Evolutionary conservation across 352 stramenopile species (phyloP).

Genomic region (Peronosclerospora sorghi): DNA sequence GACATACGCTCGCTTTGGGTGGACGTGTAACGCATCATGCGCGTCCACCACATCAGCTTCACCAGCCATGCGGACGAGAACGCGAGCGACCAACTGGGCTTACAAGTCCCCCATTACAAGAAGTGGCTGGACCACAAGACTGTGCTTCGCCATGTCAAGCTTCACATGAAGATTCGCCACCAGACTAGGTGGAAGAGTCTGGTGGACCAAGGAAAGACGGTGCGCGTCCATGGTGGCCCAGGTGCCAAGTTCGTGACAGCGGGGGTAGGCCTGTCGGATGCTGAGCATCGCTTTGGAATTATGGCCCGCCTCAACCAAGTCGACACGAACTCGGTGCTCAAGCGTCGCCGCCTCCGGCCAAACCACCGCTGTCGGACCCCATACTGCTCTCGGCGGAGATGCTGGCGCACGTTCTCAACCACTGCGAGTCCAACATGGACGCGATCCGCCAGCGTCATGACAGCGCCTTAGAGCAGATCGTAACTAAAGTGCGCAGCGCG

Average conservation of each 20-base stretch:
- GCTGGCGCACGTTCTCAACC: constrained; percentile 7
- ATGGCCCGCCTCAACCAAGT: neutral
- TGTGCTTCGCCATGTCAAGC: constrained; percentile 3
- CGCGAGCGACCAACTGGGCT: no score
- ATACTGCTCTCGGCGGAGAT: neutral
- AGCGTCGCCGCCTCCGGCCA: neutral
- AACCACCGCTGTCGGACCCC: neutral
- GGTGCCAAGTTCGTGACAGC: neutral
- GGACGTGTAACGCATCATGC: constrained; percentile 1
- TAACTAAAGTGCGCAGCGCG: neutral
- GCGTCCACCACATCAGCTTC: neutral
- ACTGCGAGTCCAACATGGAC: constrained; percentile 7
- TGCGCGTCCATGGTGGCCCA: neutral
- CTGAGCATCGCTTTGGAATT: neutral
- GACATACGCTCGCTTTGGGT: constrained; percentile 7
- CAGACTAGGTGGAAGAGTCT: neutral
- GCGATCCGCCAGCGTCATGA: constrained; percentile 1
- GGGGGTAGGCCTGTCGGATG: neutral
- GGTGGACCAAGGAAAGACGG: neutral
- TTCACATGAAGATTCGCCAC: constrained; percentile 2
- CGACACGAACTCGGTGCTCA: neutral
- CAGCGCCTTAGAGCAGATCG: constrained; percentile 10
- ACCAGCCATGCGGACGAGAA: no score
- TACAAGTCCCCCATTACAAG: no score
- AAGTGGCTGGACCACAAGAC: constrained; percentile 5